A percentile compares a stretch with the other conserved stretches of the same genome.
These are phyloP conservation scores for Scheffersomyces amazonensis DNA, from an alignment of 805 yeast species.

Conservation along the genomic window DNA sequence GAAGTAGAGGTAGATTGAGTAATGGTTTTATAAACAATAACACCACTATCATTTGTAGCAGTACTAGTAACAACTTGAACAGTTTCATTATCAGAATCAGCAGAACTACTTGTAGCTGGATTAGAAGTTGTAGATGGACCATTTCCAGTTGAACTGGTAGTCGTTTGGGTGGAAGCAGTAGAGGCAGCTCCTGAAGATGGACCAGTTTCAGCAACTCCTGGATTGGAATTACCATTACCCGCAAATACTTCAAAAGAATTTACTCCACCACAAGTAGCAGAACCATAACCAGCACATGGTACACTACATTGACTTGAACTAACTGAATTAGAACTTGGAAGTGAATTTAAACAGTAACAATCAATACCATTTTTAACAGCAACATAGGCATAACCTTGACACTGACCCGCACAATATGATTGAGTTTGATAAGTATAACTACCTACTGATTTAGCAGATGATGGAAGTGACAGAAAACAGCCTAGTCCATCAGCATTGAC, in stretches of 20 bases:
- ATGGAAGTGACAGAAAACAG: conserved; percentile 25
- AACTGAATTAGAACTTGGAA: conserved; percentile 19
- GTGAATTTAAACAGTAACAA: conserved; percentile 36
- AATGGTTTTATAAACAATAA: conserved; percentile 6
- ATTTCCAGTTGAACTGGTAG: conserved; percentile 6
- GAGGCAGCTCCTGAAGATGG: conserved; percentile 9
- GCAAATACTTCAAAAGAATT: conserved; percentile 26
- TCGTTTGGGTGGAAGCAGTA: conserved; percentile 5
- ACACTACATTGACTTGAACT: conserved; percentile 21
- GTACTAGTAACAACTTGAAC: conserved; percentile 3
- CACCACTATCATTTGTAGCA: conserved; percentile 5
- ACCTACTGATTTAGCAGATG: conserved; percentile 19
- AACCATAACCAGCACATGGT: conserved; percentile 33
- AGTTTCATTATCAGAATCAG: conserved; percentile 6
- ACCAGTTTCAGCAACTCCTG: conserved; percentile 2
- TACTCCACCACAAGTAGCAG: conserved; percentile 36
- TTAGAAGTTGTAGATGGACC: conserved; percentile 8
- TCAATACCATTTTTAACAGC: conserved; percentile 34
- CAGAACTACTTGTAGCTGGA: conserved; percentile 5
- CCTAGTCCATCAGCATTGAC: conserved; percentile 13
- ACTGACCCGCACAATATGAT: conserved; percentile 24
- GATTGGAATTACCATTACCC: conserved; percentile 17
- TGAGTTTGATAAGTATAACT: conserved; percentile 24
- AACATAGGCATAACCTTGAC: conserved; percentile 33
- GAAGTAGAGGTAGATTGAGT: background rate